Conservation (phyloP, 495 filamentous ascomycete genomes). For the Hapsidospora chrysogenum region DNA sequence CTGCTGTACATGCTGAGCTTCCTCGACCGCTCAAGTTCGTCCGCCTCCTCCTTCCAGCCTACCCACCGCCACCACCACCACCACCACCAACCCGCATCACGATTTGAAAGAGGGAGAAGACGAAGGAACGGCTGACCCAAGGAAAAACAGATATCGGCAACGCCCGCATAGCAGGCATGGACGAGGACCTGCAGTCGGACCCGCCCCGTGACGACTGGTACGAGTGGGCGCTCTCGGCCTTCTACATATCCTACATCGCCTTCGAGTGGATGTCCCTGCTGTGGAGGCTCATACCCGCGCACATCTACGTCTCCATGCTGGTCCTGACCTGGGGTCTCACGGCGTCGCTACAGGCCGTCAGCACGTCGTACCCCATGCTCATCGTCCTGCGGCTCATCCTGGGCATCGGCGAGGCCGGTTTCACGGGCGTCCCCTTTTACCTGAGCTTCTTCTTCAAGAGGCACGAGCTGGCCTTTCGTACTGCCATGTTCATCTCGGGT, state of each 20-base stretch:
- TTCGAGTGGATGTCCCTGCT: slow-evolving; percentile 65
- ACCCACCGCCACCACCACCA: too few relatives aligned
- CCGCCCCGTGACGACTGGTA: slow-evolving; percentile 54
- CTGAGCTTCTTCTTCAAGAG: slow-evolving; percentile 77
- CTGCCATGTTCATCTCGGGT: slow-evolving; percentile 60
- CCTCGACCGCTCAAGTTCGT: slow-evolving; percentile 59
- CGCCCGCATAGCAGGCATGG: slow-evolving; percentile 57
- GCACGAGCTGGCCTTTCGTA: slow-evolving; percentile 63
- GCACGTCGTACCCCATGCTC: slow-evolving; percentile 52
- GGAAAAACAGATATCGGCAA: slow-evolving; percentile 57
- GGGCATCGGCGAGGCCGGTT: slow-evolving; percentile 59
- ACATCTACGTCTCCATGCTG: slow-evolving; percentile 45
- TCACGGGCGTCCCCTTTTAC: slow-evolving; percentile 64
- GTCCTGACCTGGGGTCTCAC: slow-evolving; percentile 51
- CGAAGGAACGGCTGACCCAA: not conserved
- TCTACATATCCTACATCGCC: slow-evolving; percentile 49
- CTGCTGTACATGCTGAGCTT: slow-evolving; percentile 70
- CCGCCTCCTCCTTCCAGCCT: not conserved
- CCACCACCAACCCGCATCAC: too few relatives aligned
- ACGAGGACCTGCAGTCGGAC: slow-evolving; percentile 42
- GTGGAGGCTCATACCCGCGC: slow-evolving; percentile 50
- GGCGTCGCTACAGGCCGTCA: slow-evolving; percentile 55
- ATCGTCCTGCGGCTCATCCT: slow-evolving; percentile 50
- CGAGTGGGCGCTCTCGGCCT: slow-evolving; percentile 63
- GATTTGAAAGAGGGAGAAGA: too few relatives aligned